Percentiles rank a stretch among this genome's conserved stretches.
These are phyloP conservation scores for Discostella pseudostelligera DNA, from an alignment of 108 stramenopile species.

Conservation along the genomic window DNA sequence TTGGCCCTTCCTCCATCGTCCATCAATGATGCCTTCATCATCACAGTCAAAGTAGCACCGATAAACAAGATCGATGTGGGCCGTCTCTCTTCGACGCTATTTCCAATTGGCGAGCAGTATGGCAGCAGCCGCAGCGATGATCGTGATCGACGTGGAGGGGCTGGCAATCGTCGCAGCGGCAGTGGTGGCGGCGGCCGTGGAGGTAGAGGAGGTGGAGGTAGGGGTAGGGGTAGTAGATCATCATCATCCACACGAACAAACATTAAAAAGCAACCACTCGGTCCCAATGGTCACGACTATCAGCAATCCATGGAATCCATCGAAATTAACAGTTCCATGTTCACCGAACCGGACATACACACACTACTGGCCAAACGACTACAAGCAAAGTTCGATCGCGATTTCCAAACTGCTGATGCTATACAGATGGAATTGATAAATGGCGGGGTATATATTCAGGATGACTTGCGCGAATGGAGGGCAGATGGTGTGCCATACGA, in stretches of 20 bases:
- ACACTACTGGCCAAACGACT: constrained; percentile 52
- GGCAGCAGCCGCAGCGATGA: no score
- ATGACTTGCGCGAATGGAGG: constrained; percentile 61
- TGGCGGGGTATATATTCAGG: constrained; percentile 58
- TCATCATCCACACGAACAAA: not conserved
- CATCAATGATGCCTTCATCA: no score
- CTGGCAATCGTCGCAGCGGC: constrained; percentile 13
- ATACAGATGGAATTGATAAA: constrained; percentile 51
- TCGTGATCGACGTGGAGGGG: constrained; percentile 11
- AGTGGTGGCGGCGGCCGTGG: constrained; percentile 16
- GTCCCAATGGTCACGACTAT: constrained; percentile 74
- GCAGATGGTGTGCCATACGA: constrained; percentile 59
- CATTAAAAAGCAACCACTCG: constrained; percentile 40
- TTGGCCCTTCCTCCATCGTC: no score
- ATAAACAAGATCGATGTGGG: no score
- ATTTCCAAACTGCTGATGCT: constrained; percentile 59
- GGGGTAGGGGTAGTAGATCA: constrained; percentile 8
- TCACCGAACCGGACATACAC: constrained; percentile 53
- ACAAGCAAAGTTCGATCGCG: constrained; percentile 51
- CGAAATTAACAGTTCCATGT: constrained; percentile 20
- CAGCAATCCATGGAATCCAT: constrained; percentile 33
- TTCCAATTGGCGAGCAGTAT: no score
- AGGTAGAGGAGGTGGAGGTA: constrained; percentile 2
- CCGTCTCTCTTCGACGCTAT: no score
- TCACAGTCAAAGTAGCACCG: no score